Evolutionary conservation across 768 basidiomycete genomes (phyloP), one percentile per base, ranked within the genome.

Genomic region (Tylopilus intermedius): DNA sequence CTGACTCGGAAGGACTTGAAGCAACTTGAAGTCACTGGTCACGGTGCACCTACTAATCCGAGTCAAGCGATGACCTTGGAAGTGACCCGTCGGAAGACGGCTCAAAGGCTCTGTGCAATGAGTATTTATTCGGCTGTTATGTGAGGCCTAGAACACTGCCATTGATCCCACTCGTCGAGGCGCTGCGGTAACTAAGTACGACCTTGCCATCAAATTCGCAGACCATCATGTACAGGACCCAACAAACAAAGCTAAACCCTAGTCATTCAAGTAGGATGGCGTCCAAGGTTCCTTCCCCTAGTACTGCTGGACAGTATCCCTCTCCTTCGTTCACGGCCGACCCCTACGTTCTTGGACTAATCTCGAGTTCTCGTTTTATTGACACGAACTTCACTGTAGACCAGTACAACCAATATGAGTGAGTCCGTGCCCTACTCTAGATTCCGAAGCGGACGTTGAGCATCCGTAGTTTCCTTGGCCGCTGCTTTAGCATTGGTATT

Each of bases 281-380:
- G 43, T 11, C 3, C 13, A 11, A 1, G 35, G 2, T 6, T 11
- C 49, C 33, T 43, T 44, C 40, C 39, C 35, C 21, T 8, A 45
- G 56, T 55, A 14, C 58, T 62, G 62, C 47, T 37, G 55, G 45
- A n/a, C 51, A 47, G 58, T 54, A 39, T 43, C 40, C 11, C 24
- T 22, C 30, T 27, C 47, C n/a, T 50, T 37, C 49, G n/a, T 51
- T 59, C 51, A 27, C 41, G 14, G 18, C 29, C n/a, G 35, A 18
- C 30, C 15, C 39, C 21, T 40, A 40, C 39, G 39, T 11, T n/a
- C 9, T n/a, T 38, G 48, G 10, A 18, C 18, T 5, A 24, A 48
- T 41, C 38, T 40, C 29, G 22, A 46, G 26, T 14, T 7, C 29
- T 33, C 13, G 3, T 43, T 39, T 39, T 38, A 35, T 32, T 45